Evolutionary conservation across 139 green algal genomes (phyloP).

Genomic region (Chlorella sp.): DNA sequence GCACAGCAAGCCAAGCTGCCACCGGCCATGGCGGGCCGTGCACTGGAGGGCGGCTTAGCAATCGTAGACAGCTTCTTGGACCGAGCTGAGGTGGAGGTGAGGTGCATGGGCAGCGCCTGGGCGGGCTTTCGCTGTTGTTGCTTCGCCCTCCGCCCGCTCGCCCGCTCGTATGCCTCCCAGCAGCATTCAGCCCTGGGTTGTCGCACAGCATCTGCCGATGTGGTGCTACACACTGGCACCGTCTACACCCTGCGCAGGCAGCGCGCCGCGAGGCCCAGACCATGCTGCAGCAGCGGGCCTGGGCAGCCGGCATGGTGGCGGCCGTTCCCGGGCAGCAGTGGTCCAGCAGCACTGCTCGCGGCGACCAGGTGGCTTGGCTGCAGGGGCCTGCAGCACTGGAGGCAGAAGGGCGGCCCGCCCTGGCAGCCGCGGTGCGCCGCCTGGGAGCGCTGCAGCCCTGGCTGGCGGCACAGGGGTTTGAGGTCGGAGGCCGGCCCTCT

Average conservation of each 20-base stretch:
- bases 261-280: neutral
- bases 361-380: slow-evolving; percentile 10
- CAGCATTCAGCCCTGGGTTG: too few species aligned
- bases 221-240: too few species aligned
- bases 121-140: neutral
- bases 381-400: neutral
- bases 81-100: neutral
- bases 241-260: neutral
- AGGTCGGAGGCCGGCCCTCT: slow-evolving; percentile 62
- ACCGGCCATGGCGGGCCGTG: neutral
- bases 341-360: neutral
- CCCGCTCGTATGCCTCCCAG: too few species aligned
- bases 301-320: neutral
- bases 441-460: slow-evolving; percentile 23
- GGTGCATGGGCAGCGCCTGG: neutral
- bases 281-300: neutral
- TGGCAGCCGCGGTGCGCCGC: neutral
- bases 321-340: neutral
- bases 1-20: neutral
- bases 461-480: slow-evolving; percentile 31
- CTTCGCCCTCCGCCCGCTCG: too few species aligned
- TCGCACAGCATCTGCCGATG: too few species aligned
- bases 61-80: slow-evolving; percentile 1
- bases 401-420: neutral
- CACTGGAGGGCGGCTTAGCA: neutral